Evolutionary conservation across 2,329 filamentous ascomycete genomes (phyloP), one percentile per base, ranked within the genome.

Genomic region (Rutstroemia sp.): DNA sequence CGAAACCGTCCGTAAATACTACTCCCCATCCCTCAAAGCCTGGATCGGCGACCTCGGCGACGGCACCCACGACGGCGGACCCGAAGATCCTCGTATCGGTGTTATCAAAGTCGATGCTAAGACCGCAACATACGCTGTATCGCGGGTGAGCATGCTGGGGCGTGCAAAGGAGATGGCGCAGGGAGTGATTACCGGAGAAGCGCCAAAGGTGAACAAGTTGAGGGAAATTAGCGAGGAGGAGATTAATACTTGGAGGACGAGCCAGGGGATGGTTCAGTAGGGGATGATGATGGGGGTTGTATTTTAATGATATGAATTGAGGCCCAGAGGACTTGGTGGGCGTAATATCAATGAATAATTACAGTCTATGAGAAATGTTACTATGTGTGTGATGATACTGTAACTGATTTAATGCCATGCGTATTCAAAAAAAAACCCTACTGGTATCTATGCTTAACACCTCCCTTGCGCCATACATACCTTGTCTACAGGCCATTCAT

Each of bases 21-120:
- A 95, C 73, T 85, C 77, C 21, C 79, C 83, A 0, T 69, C 77
- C 0, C 76, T 95, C 59, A 92, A 91, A 76, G 87, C 88, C 0
- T 95, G 91, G 91, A 68, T 96, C 16, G 91, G 91, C 5, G 90
- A 95, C 62, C 78, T 95, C 17, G 87, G 86, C 21, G 90, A 95
- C 61, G 90, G 89, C 48, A 83, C 78, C 57, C 91, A 95, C 68
- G 88, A 95, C 63, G 91, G 90, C 25, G 85, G 87, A 1, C 84
- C 86, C 59, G 81, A 89, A 1, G 91, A 95, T 67, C 90, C 91
- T 12, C 79, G 91, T 21, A 89, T 95, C 62, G 88, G 83, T 40
- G 73, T 95, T 61, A 95, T 95, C 65, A 84, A 83, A 56, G 84
- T 95, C 60, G 84, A 84, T 75, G 80, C 85, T 16, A 78, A 79